Evolutionary conservation across 225 moss, liverwort and hornwort genomes (phyloP), one percentile per base, ranked within the genome.

Genomic region (Bryum argenteum): DNA sequence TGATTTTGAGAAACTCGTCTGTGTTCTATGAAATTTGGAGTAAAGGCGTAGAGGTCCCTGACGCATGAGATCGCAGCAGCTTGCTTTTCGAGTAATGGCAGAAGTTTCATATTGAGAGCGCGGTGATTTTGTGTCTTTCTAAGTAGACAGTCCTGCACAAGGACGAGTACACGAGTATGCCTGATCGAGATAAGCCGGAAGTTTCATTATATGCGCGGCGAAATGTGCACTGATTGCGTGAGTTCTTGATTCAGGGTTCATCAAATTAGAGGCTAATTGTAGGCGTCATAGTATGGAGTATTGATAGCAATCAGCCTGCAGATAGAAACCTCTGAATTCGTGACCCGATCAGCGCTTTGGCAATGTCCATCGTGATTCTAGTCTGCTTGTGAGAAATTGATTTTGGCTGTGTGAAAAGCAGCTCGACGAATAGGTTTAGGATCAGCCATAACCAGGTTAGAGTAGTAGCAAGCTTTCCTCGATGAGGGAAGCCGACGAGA

Each of bases 351-450:
- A 23, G 66, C 11, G 48, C 22, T n/a, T 53, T 10, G 56, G 43
- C 55, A 75, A 57, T 57, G 41, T 67, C 56, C 15, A n/a, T 33
- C 17, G 47, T 66, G n/a, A 71, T 24, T 41, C 19, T 50, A 59
- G 65, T 65, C 66, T 77, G 16, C 16, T 21, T 53, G 3, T 58
- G 67, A 67, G 51, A 54, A 39, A 62, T 58, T 67, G 58, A 41
- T 20, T 62, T 39, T 50, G 66, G 38, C 24, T 53, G 20, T 38
- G 44, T 75, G 69, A 53, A 24, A 5, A 24, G 45, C 33, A 38
- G 67, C 19, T 71, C 37, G 33, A 55, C 24, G 33, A 56, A 50
- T 42, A 62, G 57, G 51, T 52, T 65, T 17, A 74, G 54, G 60
- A 70, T 47, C 12, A 23, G 19, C 42, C 26, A 8, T 24, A 20